A percentile compares a stretch with the other conserved stretches of the same genome.
Conservation (phyloP, 768 basidiomycete species). For the Leucosporidium scottii region DNA sequence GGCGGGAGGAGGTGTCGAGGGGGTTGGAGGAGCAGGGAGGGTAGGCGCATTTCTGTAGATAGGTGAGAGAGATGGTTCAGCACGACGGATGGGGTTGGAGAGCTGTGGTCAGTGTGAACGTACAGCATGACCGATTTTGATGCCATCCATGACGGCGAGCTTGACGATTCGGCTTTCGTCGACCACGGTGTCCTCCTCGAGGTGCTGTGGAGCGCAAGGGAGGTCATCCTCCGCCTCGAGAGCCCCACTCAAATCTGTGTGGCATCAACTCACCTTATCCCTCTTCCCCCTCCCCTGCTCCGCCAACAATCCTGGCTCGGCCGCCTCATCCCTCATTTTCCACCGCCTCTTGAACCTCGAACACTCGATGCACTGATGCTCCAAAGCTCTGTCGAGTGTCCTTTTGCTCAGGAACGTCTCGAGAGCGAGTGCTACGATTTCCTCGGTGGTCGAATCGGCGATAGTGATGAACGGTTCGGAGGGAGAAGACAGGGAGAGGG, state of each 20-base stretch:
- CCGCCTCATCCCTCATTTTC: neutral
- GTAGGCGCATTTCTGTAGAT: conserved; percentile 18
- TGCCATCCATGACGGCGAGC: conserved; percentile 23
- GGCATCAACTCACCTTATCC: neutral
- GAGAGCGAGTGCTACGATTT: conserved; percentile 14
- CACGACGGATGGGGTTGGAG: too few species aligned
- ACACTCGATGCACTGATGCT: conserved; percentile 2
- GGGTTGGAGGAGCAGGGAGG: conserved; percentile 15
- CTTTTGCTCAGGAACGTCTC: neutral
- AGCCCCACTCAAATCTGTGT: neutral
- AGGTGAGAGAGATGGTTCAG: neutral
- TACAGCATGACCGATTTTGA: conserved; percentile 15
- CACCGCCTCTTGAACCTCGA: conserved; percentile 1
- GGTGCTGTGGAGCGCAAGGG: neutral
- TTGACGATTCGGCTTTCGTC: neutral
- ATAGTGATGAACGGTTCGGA: neutral
- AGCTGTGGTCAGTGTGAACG: too few species aligned
- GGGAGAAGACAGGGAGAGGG: neutral
- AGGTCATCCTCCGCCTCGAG: neutral
- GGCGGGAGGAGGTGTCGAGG: conserved; percentile 1
- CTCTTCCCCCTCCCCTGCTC: conserved; percentile 6
- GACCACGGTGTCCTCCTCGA: neutral
- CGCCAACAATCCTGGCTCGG: neutral
- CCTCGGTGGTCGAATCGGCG: neutral
- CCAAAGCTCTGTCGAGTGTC: neutral